Evolutionary conservation across 1,139 yeast species (phyloP).

Genomic region (Lodderomyces orthopsilosis): DNA sequence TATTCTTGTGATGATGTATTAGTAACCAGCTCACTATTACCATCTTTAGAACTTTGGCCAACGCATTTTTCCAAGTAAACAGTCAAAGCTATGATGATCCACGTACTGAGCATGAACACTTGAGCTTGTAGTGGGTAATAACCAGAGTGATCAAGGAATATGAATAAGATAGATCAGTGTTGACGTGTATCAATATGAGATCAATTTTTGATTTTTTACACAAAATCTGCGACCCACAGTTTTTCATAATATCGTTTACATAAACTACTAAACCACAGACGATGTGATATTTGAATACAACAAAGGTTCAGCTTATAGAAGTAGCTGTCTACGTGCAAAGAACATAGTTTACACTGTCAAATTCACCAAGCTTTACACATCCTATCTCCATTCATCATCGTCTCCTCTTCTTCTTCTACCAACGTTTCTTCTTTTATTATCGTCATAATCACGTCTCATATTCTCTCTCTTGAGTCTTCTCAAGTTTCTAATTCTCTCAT

Average conservation of each 20-base stretch:
- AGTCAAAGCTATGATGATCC: neutral
- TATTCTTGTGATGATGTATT: neutral
- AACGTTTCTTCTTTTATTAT: slow-evolving; percentile 43
- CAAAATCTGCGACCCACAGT: no score
- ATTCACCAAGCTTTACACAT: neutral
- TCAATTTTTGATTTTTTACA: no score
- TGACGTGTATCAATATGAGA: no score
- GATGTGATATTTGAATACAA: no score
- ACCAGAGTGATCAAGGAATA: no score
- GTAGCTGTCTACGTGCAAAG: no score
- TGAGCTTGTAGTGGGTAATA: neutral
- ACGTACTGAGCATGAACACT: neutral
- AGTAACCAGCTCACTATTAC: neutral
- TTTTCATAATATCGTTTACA: no score
- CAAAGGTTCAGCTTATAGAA: no score
- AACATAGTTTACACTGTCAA: neutral
- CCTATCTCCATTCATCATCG: slow-evolving; percentile 35
- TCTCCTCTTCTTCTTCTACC: slow-evolving; percentile 52
- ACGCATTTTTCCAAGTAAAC: neutral
- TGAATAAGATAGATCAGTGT: no score
- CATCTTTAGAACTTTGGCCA: neutral
- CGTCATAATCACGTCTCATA: slow-evolving; percentile 55
- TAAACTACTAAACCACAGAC: no score
- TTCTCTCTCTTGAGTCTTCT: slow-evolving; percentile 92
- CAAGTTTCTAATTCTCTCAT: slow-evolving; percentile 88